phyloP scores from a whole-genome alignment of 2,329 filamentous ascomycete genomes.

The Thelonectria rubi region DNA sequence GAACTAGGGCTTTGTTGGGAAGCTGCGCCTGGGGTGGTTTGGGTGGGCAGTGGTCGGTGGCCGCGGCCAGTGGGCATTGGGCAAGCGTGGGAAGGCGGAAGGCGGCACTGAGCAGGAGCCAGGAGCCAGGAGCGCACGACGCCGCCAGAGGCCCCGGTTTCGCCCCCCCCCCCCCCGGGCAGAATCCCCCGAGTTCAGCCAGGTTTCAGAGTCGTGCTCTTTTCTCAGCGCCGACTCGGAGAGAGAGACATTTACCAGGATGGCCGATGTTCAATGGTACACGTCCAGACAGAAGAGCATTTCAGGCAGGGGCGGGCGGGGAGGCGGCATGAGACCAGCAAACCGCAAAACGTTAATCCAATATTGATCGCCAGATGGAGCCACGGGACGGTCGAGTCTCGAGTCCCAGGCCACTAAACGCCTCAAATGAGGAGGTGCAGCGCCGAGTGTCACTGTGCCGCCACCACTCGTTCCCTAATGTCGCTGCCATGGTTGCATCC shows the following conservation, averaged over 20 bases:
- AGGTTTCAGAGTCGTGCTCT: not conserved
- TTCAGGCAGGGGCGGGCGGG: not conserved
- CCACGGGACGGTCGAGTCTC: not conserved
- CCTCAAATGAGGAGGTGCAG: constrained; percentile 14
- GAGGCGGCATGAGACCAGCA: constrained; percentile 2
- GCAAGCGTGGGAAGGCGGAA: not conserved
- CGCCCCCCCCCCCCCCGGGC: too few species aligned
- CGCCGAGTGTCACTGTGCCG: constrained; percentile 8
- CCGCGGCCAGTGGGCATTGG: not conserved
- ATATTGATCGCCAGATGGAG: constrained; percentile 8
- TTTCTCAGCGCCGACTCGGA: not conserved
- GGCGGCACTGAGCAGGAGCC: not conserved
- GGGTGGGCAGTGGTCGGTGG: not conserved
- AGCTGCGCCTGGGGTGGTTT: constrained; percentile 9
- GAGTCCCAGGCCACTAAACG: constrained; percentile 3
- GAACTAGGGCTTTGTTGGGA: constrained; percentile 30
- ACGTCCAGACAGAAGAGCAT: not conserved
- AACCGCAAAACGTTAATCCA: constrained; percentile 8
- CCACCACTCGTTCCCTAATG: constrained; percentile 2
- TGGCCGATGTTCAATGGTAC: too few species aligned
- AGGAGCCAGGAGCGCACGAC: too few species aligned
- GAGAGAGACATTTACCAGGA: not conserved
- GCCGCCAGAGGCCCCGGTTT: not conserved
- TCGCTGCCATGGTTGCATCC: constrained; percentile 2
- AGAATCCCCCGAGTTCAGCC: too few species aligned